A percentile compares a stretch with the other conserved stretches of the same genome.
Evolutionary conservation across 2,329 filamentous ascomycete species (phyloP).

Genomic region (Trichoderma arundinaceum): DNA sequence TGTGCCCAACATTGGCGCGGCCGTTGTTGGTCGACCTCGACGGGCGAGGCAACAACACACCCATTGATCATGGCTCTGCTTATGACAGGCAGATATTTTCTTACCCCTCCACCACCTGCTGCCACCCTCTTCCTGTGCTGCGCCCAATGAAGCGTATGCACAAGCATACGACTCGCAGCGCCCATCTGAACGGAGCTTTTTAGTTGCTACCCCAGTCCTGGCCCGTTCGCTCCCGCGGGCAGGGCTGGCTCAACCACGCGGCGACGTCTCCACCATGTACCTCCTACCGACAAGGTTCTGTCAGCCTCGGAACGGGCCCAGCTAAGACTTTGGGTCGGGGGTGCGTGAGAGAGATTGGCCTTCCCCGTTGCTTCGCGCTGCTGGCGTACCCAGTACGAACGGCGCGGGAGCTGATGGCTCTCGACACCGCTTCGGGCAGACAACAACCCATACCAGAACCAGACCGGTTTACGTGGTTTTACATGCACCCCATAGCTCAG

Average conservation of each 20-base stretch:
- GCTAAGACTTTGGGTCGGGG: slow-evolving; percentile 13
- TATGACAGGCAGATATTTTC: slow-evolving; percentile 21
- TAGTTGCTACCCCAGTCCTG: slow-evolving; percentile 30
- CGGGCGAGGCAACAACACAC: slow-evolving; percentile 22
- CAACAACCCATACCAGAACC: slow-evolving; percentile 24
- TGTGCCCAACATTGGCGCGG: slow-evolving; percentile 28
- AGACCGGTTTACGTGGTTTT: slow-evolving; percentile 30
- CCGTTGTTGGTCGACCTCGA: slow-evolving; percentile 1
- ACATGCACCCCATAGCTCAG: slow-evolving; percentile 44
- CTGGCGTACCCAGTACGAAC: slow-evolving; percentile 22
- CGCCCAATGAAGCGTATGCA: slow-evolving; percentile 24
- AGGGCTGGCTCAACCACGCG: slow-evolving; percentile 33
- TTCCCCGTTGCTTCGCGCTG: slow-evolving; percentile 7
- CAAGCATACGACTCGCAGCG: slow-evolving; percentile 24
- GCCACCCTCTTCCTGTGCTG: slow-evolving; percentile 18
- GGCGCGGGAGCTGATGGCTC: slow-evolving; percentile 29
- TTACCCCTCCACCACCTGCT: slow-evolving; percentile 20
- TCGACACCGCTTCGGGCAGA: slow-evolving; percentile 28
- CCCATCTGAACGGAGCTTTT: slow-evolving; percentile 31
- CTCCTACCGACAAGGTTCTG: slow-evolving; percentile 30
- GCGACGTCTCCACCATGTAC: slow-evolving; percentile 27
- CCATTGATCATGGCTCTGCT: slow-evolving; percentile 25
- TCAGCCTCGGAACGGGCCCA: slow-evolving; percentile 29
- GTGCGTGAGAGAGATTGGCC: slow-evolving; percentile 24
- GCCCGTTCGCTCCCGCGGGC: slow-evolving; percentile 31